These are phyloP conservation scores for Emmonsiellopsis sp. DNA, from an alignment of 2,329 filamentous ascomycete species.

Conservation along the genomic window DNA sequence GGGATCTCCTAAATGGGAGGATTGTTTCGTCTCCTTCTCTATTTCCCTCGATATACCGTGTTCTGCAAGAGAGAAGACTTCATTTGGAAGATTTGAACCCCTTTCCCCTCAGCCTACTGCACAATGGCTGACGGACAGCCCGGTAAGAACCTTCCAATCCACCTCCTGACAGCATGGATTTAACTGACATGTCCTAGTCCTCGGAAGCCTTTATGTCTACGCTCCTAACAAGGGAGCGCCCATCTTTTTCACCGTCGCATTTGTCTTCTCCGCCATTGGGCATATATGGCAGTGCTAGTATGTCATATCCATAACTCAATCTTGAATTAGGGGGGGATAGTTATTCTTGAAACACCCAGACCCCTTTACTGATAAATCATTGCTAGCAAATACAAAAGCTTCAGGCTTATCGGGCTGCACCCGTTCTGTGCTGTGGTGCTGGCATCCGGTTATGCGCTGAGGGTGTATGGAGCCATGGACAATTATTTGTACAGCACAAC, in stretches of 20 bases:
- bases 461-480: conserved; percentile 46
- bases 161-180: not conserved
- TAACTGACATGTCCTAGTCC: not conserved
- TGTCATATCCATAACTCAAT: conserved; percentile 16
- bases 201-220: conserved; percentile 38
- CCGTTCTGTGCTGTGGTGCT: conserved; percentile 48
- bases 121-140: not conserved
- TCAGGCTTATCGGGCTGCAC: conserved; percentile 47
- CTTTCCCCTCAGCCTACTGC: not conserved
- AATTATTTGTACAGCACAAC: conserved; percentile 17
- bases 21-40: too few relatives aligned
- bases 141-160: not conserved
- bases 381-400: conserved; percentile 47
- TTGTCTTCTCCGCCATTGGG: conserved; percentile 35
- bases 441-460: conserved; percentile 46
- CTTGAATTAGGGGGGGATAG: not conserved
- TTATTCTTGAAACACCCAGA: not conserved
- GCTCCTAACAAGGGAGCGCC: conserved; percentile 48
- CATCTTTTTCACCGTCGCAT: conserved; percentile 45
- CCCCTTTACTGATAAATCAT: not conserved
- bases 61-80: too few relatives aligned
- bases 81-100: too few relatives aligned
- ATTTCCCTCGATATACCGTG: too few relatives aligned
- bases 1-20: too few relatives aligned
- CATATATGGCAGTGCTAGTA: conserved; percentile 51